These are phyloP conservation scores for Penicillium olsonii DNA, from an alignment of 2,329 filamentous ascomycete species.

Conservation along the genomic window DNA sequence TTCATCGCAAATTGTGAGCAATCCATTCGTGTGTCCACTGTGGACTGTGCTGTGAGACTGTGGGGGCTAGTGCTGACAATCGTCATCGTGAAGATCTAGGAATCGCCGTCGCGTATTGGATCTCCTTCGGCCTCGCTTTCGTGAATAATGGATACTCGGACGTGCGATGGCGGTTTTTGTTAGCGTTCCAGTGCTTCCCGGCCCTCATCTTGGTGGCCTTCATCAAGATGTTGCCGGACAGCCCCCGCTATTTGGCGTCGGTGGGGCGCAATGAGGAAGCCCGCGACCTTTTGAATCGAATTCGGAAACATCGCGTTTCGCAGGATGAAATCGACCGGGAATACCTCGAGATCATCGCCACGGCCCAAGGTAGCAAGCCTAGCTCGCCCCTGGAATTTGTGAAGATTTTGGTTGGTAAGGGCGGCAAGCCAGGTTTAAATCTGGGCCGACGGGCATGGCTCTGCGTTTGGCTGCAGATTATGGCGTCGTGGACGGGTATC, in stretches of 20 bases:
- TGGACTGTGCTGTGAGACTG: neutral
- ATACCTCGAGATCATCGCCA: constrained; percentile 39
- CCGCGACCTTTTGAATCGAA: constrained; percentile 47
- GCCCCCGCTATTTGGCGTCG: constrained; percentile 35
- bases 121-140: constrained; percentile 40
- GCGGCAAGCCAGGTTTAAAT: constrained; percentile 33
- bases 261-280: constrained; percentile 49
- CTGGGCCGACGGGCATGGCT: constrained; percentile 46
- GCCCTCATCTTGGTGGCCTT: constrained; percentile 28
- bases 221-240: constrained; percentile 37
- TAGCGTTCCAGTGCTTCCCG: constrained; percentile 38
- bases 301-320: constrained; percentile 23
- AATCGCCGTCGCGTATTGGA: constrained; percentile 44
- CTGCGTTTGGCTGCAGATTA: constrained; percentile 49
- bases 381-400: constrained; percentile 43
- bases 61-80: constrained; percentile 5
- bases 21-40: neutral
- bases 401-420: constrained; percentile 39
- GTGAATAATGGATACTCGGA: constrained; percentile 36
- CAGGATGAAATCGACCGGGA: constrained; percentile 34
- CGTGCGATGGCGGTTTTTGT: constrained; percentile 36
- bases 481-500: constrained; percentile 49
- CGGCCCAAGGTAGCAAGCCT: constrained; percentile 30
- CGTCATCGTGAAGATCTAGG: constrained; percentile 42
- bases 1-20: constrained; percentile 53